Conservation (phyloP, 306 rosid genomes). For the Hippophae rhamnoides region DNA sequence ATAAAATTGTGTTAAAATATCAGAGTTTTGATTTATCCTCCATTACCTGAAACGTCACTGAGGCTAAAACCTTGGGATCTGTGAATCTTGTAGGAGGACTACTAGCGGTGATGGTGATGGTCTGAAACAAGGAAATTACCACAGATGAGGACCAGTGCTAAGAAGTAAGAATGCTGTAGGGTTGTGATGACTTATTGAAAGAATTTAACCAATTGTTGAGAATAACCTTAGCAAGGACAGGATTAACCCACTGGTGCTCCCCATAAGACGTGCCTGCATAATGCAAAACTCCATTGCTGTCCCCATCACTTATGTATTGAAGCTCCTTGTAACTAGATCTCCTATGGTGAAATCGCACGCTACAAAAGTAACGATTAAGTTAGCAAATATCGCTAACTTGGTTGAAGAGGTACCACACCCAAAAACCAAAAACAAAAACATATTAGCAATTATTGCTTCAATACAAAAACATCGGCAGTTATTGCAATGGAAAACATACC, state of each 20-base stretch:
- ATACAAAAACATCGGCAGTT: too few relatives aligned
- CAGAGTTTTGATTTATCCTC: neutral
- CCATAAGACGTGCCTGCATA: conserved; percentile 90
- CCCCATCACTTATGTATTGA: conserved; percentile 81
- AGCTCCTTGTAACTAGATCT: conserved; percentile 87
- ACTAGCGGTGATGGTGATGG: conserved; percentile 59
- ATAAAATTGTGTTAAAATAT: neutral
- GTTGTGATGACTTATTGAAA: neutral
- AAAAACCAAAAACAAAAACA: too few relatives aligned
- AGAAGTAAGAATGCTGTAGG: neutral
- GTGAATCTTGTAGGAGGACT: conserved; percentile 86
- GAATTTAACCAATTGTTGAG: neutral
- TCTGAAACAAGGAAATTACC: conserved; percentile 33
- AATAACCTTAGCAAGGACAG: conserved; percentile 79
- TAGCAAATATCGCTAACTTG: conserved; percentile 1
- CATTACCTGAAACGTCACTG: conserved; percentile 77
- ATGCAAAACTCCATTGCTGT: conserved; percentile 75
- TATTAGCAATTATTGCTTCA: too few relatives aligned
- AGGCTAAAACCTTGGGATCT: conserved; percentile 86
- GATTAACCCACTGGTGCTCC: conserved; percentile 88
- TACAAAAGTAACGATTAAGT: conserved; percentile 18
- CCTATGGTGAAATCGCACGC: conserved; percentile 69
- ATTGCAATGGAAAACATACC: too few relatives aligned
- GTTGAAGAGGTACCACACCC: too few relatives aligned
- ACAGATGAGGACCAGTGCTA: conserved; percentile 11